Conservation (phyloP, 2,329 filamentous ascomycete species). For the Chrysoporthe puriensis region DNA sequence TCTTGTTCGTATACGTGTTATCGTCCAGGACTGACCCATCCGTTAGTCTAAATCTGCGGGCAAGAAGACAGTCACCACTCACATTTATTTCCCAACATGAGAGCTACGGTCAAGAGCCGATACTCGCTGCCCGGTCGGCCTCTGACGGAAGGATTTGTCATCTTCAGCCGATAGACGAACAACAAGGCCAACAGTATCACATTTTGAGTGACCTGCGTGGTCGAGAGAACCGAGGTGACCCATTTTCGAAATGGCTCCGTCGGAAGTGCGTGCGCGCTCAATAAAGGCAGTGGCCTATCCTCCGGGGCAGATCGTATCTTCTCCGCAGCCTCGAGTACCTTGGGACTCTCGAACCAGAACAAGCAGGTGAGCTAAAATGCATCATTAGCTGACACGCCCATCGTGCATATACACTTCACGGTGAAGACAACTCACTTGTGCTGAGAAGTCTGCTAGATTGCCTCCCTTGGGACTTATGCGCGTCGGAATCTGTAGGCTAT, state of each 20-base stretch:
- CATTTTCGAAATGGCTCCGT: slow-evolving; percentile 86
- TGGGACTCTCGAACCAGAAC: slow-evolving; percentile 94
- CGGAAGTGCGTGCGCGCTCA: slow-evolving; percentile 75
- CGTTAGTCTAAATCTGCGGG: slow-evolving; percentile 16
- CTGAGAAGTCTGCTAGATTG: slow-evolving; percentile 80
- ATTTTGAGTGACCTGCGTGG: slow-evolving; percentile 95
- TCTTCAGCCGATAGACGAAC: slow-evolving; percentile 93
- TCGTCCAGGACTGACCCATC: slow-evolving; percentile 77
- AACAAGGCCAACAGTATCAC: slow-evolving; percentile 88
- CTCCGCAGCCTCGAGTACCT: slow-evolving; percentile 77
- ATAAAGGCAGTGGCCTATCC: slow-evolving; percentile 48
- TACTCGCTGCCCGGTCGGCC: slow-evolving; percentile 95
- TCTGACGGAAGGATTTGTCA: slow-evolving; percentile 84
- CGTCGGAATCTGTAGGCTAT: slow-evolving; percentile 71
- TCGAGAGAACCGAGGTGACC: slow-evolving; percentile 87
- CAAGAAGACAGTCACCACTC: slow-evolving; percentile 37
- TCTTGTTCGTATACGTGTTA: slow-evolving; percentile 99
- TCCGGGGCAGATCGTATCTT: slow-evolving; percentile 52
- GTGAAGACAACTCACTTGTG: slow-evolving; percentile 62
- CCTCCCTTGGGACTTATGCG: slow-evolving; percentile 78
- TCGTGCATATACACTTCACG: not conserved
- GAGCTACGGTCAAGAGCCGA: slow-evolving; percentile 84
- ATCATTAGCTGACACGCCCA: slow-evolving; percentile 22
- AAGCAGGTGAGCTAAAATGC: slow-evolving; percentile 80
- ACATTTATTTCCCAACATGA: slow-evolving; percentile 99